Conservation (phyloP, 495 filamentous ascomycete genomes). For the Talaromyces liani region DNA sequence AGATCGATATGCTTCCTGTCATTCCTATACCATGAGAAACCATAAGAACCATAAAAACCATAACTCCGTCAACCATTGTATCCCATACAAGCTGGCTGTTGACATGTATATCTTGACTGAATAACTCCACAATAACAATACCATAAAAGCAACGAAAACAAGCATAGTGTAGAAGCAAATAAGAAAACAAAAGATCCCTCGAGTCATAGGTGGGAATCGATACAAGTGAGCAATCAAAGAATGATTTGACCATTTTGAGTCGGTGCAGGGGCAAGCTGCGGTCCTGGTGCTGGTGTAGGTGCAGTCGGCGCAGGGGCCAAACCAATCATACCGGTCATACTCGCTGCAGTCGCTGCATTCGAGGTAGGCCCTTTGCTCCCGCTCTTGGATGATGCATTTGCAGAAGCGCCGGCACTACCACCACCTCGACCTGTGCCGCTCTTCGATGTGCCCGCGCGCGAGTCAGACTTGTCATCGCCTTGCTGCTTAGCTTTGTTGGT, state of each 20-base stretch:
- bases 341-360: background rate
- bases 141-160: background rate
- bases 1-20: background rate
- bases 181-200: background rate
- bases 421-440: slow-evolving; percentile 24
- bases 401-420: slow-evolving; percentile 21
- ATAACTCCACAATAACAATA: background rate
- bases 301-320: slow-evolving; percentile 20
- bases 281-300: slow-evolving; percentile 21
- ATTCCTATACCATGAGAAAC: background rate
- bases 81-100: background rate
- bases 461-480: slow-evolving; percentile 52
- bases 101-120: background rate
- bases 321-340: slow-evolving; percentile 20
- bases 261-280: slow-evolving; percentile 16
- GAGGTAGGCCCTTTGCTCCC: slow-evolving; percentile 7
- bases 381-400: slow-evolving; percentile 15
- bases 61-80: background rate
- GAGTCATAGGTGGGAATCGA: background rate
- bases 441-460: slow-evolving; percentile 10
- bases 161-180: background rate
- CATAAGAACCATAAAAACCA: background rate
- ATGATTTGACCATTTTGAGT: background rate
- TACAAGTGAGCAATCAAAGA: background rate
- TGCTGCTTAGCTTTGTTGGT: slow-evolving; percentile 65